Base-by-base conservation (phyloP, 495 filamentous ascomycete genomes). In the Penicillium coffeae region DNA sequence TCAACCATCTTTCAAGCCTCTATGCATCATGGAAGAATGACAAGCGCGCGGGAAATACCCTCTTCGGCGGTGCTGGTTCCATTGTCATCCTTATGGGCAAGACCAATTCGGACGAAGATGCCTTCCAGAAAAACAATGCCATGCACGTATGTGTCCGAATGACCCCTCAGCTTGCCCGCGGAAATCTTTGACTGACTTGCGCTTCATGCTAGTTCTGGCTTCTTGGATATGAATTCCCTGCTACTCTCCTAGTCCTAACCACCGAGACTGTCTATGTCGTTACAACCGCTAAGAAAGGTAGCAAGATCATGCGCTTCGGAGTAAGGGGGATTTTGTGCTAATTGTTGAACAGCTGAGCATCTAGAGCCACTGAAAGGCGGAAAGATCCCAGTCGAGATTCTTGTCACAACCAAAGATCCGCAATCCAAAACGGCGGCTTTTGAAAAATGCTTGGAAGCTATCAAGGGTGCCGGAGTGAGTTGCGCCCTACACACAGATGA, bases 191-290 rank as follows among this genome's bases (percentile, higher is more conserved):
- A 10, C 25, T 30, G 25, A 60, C 21, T 1, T 15, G 37, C 12
- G n/a, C 20, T 27, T n/a, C 8, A 20, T 3, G 52, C 34, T 71
- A 98, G 90, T 95, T 96, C 72, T 99, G 93, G 93, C 78, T 99
- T 40, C 80, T 99, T 49, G 93, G 93, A 54, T 99, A 97, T 76
- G 93, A 99, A 63, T 99, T 99, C 59, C 93, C 93, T 36, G 89
- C 93, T 12, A 97, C 93, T 0, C 76, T 97, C 34, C 86, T 99
- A 68, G 76, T 99, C 37, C 78, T 97, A 57, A 96, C 94, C 8
- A 80, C 82, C 42, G 94, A 97, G 45, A 78, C 80, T 44, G 72
- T 97, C 52, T 92, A 90, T 65, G 82, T 96, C 42, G 84, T 97
- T 45, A 97, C 94, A 2, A 97, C 93, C 9, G 84, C 88, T 15